These are phyloP conservation scores for Schizothecium vesticola DNA, from an alignment of 495 filamentous ascomycete species.

Conservation along the genomic window DNA sequence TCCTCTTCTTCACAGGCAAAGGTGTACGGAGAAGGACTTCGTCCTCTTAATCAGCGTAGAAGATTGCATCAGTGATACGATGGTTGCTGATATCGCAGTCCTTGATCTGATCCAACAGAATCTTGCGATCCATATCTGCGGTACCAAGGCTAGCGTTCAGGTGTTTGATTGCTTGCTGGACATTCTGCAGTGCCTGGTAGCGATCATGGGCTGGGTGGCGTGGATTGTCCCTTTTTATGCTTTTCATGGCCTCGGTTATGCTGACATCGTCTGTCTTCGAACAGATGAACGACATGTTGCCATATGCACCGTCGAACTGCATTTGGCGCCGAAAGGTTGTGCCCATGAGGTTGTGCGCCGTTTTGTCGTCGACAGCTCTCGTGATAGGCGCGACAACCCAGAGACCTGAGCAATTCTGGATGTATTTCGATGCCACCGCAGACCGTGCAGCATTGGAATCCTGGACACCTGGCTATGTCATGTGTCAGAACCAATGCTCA, in stretches of 20 bases:
- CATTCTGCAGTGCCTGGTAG: background rate
- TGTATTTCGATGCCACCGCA: constrained; percentile 56
- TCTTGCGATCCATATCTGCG: background rate
- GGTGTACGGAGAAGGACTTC: constrained; percentile 31
- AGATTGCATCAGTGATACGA: background rate
- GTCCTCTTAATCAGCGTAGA: background rate
- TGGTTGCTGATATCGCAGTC: background rate
- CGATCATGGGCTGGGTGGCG: constrained; percentile 10
- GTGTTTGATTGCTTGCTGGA: background rate
- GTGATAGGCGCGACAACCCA: constrained; percentile 65
- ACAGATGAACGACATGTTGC: constrained; percentile 58
- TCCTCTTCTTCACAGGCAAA: constrained; percentile 33
- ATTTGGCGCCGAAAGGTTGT: constrained; percentile 60
- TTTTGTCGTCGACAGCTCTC: constrained; percentile 61
- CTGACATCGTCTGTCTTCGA: constrained; percentile 65
- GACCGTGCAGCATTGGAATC: constrained; percentile 63
- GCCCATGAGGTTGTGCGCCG: constrained; percentile 55
- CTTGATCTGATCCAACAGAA: background rate
- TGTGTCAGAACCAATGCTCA: background rate
- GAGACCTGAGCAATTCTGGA: constrained; percentile 49
- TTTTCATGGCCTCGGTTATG: constrained; percentile 26
- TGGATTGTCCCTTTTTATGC: constrained; percentile 39
- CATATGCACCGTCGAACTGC: constrained; percentile 56
- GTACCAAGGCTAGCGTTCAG: background rate
- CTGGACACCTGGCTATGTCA: constrained; percentile 48